phyloP scores from a whole-genome alignment of 306 rosid species.

The Purshia tridentata region DNA sequence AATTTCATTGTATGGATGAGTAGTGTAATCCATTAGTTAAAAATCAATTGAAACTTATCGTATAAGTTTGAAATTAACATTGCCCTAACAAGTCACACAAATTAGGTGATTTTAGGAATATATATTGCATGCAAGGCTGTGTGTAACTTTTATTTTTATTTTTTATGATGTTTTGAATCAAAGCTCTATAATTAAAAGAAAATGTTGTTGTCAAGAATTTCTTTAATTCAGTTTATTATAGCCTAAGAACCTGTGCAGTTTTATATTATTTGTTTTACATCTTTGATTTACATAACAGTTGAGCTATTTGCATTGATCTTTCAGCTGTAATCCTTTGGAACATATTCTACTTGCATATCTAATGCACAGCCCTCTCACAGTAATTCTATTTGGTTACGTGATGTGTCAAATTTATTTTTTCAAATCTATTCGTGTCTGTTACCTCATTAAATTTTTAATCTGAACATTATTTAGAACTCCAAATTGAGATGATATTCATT shows the following conservation, averaged over 20 bases:
- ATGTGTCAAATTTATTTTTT: not conserved
- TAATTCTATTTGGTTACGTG: not conserved
- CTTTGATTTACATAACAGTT: not conserved
- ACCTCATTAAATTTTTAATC: not conserved
- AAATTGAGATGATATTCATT: not conserved
- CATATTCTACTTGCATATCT: not conserved
- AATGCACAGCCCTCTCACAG: not conserved
- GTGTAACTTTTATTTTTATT: not conserved
- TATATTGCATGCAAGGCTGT: not conserved
- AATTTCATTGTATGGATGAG: not conserved
- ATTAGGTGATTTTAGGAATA: not conserved
- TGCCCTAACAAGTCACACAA: constrained; percentile 9
- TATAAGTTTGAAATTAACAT: not conserved
- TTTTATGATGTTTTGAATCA: constrained; percentile 5
- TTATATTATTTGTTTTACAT: not conserved
- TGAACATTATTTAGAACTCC: not conserved
- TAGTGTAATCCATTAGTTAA: not conserved
- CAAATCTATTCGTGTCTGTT: not conserved
- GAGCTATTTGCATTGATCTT: not conserved
- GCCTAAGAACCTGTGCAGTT: not conserved
- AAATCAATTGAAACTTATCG: constrained; percentile 6
- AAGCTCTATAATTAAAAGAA: not conserved
- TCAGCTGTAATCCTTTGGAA: not conserved
- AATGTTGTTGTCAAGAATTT: not conserved
- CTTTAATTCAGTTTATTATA: constrained; percentile 12